Conservation (phyloP, 129 eudicot genomes). For the Helichrysum umbraculigerum region DNA sequence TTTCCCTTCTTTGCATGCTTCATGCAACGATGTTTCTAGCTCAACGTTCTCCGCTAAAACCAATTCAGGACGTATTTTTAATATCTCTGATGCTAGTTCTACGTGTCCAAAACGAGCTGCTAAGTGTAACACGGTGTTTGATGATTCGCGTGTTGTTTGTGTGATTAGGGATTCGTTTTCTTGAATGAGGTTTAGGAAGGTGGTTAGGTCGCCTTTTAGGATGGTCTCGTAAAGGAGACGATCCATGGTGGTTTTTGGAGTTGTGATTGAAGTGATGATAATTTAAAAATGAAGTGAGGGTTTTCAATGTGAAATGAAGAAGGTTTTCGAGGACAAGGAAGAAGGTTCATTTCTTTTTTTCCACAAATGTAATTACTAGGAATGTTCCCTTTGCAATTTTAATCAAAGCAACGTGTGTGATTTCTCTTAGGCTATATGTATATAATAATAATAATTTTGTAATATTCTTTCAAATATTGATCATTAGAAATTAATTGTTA, state of each 20-base stretch:
- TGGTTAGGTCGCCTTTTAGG: slow-evolving; percentile 36
- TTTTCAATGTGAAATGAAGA: slow-evolving; percentile 8
- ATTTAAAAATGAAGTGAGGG: background rate
- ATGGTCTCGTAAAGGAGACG: slow-evolving; percentile 38
- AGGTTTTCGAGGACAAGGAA: background rate
- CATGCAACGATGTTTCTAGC: slow-evolving; percentile 52
- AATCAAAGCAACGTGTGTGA: background rate
- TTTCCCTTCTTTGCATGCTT: slow-evolving; percentile 59
- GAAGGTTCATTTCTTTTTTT: background rate
- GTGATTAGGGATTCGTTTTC: slow-evolving; percentile 32
- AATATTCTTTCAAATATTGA: too few species aligned
- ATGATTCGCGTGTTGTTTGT: slow-evolving; percentile 25
- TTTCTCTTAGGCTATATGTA: background rate
- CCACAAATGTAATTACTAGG: slow-evolving; percentile 1
- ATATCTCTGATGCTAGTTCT: slow-evolving; percentile 36
- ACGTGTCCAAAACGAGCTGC: slow-evolving; percentile 59
- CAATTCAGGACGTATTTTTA: slow-evolving; percentile 40
- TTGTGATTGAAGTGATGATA: background rate
- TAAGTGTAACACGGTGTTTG: slow-evolving; percentile 49
- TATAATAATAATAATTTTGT: too few species aligned
- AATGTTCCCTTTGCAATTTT: background rate
- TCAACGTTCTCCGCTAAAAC: slow-evolving; percentile 41
- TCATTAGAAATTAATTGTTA: too few species aligned
- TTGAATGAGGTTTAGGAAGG: slow-evolving; percentile 33
- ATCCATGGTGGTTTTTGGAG: slow-evolving; percentile 30